Evolutionary conservation across 2,329 filamentous ascomycete species (phyloP), one percentile per base, ranked within the genome.

Genomic region (Pseudofabraea citricarpa): DNA sequence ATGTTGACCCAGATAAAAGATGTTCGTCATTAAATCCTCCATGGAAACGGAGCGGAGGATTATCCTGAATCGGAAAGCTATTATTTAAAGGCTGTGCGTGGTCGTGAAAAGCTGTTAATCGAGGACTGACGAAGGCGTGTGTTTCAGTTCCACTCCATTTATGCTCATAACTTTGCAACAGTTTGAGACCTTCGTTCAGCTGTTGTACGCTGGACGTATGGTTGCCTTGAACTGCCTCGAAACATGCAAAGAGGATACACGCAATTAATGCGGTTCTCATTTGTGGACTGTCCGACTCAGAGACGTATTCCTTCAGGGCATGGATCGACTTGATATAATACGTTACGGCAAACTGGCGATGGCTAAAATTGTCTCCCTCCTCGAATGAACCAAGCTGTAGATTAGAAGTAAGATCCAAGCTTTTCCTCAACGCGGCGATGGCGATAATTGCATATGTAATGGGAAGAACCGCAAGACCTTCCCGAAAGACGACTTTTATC

Each of bases 391-490:
- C n/a, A n/a, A n/a, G n/a, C n/a, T n/a, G n/a, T n/a, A n/a, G n/a
- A n/a, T n/a, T n/a, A n/a, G n/a, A n/a, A n/a, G n/a, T n/a, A n/a
- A n/a, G n/a, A n/a, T n/a, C n/a, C n/a, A 83, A 58, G 3, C 79
- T 81, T 59, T 82, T 82, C 58, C 83, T 83, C 20, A 86, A 64
- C 3, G 80, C 79, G 13, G 79, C 81, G 4, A 86, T 66, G 4
- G 82, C 81, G 22, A 85, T 72, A n/a, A 84, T 78, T 10, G 81
- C 78, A 57, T 85, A 78, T 10, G 76, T 75, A 47, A 86, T 78
- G 20, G 81, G 70, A 6, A 71, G 63, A 51, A 82, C 74, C 4
- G 68, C 66, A 47, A 83, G 77, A 42, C 78, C 82, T 57, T 81
- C 79, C 51, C 79, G 76, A 9, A 84, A 59, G 5, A 85, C 79